phyloP scores from a whole-genome alignment of 345 rosid species.

The Salix caprea region DNA sequence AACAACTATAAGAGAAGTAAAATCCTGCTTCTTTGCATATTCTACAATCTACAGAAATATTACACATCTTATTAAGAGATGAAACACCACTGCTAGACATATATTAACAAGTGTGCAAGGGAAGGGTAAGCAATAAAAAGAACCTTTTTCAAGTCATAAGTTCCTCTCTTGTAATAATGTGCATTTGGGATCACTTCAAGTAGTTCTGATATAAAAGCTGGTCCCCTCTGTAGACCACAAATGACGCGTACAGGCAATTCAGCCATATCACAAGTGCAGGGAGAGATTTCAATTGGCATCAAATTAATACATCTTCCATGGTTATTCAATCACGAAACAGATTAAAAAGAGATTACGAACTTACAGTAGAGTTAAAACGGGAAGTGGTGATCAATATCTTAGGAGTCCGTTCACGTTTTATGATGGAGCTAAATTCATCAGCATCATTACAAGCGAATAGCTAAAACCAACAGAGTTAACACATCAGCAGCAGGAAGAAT shows the following conservation, averaged over 20 bases:
- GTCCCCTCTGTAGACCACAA: slow-evolving; percentile 62
- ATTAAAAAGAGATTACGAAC: slow-evolving; percentile 16
- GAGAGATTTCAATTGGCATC: neutral
- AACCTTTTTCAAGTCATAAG: slow-evolving; percentile 91
- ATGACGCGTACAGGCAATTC: slow-evolving; percentile 1
- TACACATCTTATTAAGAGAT: neutral
- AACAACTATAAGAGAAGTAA: slow-evolving; percentile 71
- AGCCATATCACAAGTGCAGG: neutral
- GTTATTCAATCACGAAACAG: neutral
- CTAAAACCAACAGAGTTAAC: slow-evolving; percentile 29
- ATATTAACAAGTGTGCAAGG: neutral
- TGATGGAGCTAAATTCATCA: slow-evolving; percentile 71
- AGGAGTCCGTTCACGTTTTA: slow-evolving; percentile 51
- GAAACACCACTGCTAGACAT: neutral
- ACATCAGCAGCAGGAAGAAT: slow-evolving; percentile 5
- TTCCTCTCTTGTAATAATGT: slow-evolving; percentile 74
- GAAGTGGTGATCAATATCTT: slow-evolving; percentile 87
- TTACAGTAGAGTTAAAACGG: slow-evolving; percentile 84
- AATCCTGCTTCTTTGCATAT: slow-evolving; percentile 77
- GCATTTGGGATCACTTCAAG: slow-evolving; percentile 82
- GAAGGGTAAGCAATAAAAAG: neutral
- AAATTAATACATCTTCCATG: neutral
- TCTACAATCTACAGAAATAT: slow-evolving; percentile 58
- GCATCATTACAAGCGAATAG: slow-evolving; percentile 80
- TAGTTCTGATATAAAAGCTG: slow-evolving; percentile 71